Evolutionary conservation across 371 early-diverging fungal genomes (phyloP).

Genomic region (Saksenaea vasiformis): DNA sequence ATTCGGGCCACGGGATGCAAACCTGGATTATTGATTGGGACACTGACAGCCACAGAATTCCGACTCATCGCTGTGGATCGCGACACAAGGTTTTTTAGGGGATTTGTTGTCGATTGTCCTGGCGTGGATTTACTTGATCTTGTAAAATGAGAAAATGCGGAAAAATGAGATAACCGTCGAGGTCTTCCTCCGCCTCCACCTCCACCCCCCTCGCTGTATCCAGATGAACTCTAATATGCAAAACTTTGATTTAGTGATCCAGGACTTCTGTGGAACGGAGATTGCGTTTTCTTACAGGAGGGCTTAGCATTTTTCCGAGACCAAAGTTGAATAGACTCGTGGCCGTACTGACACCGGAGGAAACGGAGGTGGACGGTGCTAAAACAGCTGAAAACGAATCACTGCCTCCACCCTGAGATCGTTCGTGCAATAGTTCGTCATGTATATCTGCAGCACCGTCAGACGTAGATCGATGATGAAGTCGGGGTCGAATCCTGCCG

Average conservation of each 20-base stretch:
- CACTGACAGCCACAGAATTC: slow-evolving; percentile 22
- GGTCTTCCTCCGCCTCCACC: slow-evolving; percentile 19
- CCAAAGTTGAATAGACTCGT: slow-evolving; percentile 22
- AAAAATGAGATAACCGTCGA: slow-evolving; percentile 36
- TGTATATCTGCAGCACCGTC: slow-evolving; percentile 11
- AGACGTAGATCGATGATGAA: slow-evolving; percentile 29
- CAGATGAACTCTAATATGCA: not conserved
- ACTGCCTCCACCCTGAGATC: not conserved
- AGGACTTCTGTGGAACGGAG: slow-evolving; percentile 18
- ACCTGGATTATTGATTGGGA: slow-evolving; percentile 36
- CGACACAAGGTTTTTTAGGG: slow-evolving; percentile 32
- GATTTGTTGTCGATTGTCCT: slow-evolving; percentile 3
- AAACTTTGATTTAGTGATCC: too few relatives aligned
- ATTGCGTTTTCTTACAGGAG: slow-evolving; percentile 22
- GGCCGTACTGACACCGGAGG: slow-evolving; percentile 12
- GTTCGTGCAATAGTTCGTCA: slow-evolving; percentile 1
- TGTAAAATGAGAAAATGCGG: slow-evolving; percentile 26
- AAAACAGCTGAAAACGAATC: slow-evolving; percentile 27
- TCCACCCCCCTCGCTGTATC: slow-evolving; percentile 1
- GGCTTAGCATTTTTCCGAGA: slow-evolving; percentile 14
- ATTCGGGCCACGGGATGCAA: not conserved
- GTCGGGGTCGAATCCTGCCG: slow-evolving; percentile 5
- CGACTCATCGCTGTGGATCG: slow-evolving; percentile 21
- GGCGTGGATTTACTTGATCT: slow-evolving; percentile 24
- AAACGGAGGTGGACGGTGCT: slow-evolving; percentile 11